Evolutionary conservation across 1,284 basidiomycete species (phyloP).

Genomic region (Porodaedalea pini): DNA sequence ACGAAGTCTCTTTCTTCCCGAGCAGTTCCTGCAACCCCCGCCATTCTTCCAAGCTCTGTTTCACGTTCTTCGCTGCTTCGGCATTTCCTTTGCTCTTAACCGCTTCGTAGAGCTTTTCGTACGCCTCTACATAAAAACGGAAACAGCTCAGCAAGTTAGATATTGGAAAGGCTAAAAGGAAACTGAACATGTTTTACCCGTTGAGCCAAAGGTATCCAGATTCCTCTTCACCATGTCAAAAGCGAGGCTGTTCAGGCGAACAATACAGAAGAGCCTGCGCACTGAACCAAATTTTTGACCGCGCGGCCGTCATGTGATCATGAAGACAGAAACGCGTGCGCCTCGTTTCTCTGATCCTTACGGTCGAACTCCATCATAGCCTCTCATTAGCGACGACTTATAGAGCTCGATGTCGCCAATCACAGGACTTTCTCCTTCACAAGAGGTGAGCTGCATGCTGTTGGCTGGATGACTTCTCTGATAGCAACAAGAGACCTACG

Average conservation of each 20-base stretch:
- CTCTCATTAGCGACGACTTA: not conserved
- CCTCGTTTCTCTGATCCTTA: not conserved
- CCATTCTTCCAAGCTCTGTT: conserved; percentile 63
- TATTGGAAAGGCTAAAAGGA: not conserved
- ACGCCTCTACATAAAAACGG: not conserved
- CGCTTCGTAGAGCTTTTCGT: not conserved
- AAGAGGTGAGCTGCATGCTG: conserved; percentile 3
- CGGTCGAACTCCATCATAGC: not conserved
- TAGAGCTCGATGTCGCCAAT: conserved; percentile 7
- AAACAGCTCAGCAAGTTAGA: not conserved
- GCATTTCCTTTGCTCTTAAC: conserved; percentile 50
- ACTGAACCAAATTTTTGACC: not conserved
- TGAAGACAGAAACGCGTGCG: not conserved
- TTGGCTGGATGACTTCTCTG: not conserved
- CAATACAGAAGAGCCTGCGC: not conserved
- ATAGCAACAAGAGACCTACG: conserved; percentile 41
- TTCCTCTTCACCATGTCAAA: not conserved
- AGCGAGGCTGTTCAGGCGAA: not conserved
- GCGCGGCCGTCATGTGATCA: not conserved
- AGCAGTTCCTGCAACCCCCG: conserved; percentile 31
- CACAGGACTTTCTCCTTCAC: conserved; percentile 7
- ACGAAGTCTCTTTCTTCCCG: conserved; percentile 21
- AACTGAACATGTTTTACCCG: not conserved
- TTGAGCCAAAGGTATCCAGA: not conserved
- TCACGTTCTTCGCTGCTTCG: conserved; percentile 47